phyloP scores from a whole-genome alignment of 139 green algal genomes.

The Micractinium sp. region DNA sequence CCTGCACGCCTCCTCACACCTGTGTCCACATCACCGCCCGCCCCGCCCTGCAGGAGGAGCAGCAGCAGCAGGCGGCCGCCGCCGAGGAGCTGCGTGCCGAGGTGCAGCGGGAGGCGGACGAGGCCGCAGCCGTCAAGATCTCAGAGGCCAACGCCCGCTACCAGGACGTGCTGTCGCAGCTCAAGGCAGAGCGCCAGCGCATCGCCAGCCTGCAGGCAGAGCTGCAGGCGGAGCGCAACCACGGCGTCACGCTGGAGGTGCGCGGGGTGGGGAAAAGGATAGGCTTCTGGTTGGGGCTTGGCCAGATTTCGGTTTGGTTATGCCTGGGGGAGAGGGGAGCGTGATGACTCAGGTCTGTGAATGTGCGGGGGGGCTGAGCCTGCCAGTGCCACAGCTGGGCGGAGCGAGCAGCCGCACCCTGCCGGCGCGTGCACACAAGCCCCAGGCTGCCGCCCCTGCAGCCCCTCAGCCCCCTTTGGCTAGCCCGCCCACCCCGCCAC shows the following conservation, averaged over 20 bases:
- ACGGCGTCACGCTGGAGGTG: neutral
- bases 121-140: neutral
- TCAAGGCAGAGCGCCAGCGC: constrained; percentile 4
- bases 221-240: constrained; percentile 8
- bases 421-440: too few species aligned
- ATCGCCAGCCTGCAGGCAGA: constrained; percentile 8
- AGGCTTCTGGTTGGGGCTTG: too few species aligned
- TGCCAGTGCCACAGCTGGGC: too few species aligned
- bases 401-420: too few species aligned
- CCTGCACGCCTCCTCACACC: too few species aligned
- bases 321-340: too few species aligned
- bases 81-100: constrained; percentile 1
- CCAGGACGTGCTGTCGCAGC: neutral
- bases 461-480: too few species aligned
- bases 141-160: neutral
- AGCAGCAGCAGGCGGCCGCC: neutral
- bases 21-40: too few species aligned
- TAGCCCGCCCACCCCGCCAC: neutral
- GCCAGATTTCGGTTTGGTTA: too few species aligned
- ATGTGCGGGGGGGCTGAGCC: too few species aligned
- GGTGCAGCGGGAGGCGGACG: constrained; percentile 6
- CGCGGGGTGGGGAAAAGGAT: neutral
- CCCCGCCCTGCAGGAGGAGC: neutral
- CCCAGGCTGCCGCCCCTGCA: neutral
- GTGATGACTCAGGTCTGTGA: too few species aligned